Conservation (phyloP, 352 stramenopile species). For the Globisporangium takayamanum region DNA sequence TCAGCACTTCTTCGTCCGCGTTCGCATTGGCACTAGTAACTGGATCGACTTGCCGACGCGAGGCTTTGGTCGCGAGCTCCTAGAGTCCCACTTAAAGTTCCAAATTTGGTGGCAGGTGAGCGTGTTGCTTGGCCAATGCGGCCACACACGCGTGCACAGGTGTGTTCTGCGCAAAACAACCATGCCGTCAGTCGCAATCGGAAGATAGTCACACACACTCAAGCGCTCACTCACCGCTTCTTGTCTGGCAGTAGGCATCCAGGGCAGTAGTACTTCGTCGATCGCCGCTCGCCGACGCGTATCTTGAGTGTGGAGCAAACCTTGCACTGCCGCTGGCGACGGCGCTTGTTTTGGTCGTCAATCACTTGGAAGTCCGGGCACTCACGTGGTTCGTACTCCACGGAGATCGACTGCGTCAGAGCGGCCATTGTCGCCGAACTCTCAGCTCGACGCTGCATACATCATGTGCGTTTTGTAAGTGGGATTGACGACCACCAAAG, state of each 20-base stretch:
- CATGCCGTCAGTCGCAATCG: background rate
- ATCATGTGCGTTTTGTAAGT: too few species aligned
- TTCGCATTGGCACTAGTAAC: background rate
- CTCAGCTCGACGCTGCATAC: too few species aligned
- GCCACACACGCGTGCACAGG: background rate
- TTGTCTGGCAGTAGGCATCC: background rate
- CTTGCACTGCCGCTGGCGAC: background rate
- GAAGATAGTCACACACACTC: too few species aligned
- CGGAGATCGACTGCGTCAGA: too few species aligned
- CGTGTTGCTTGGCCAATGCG: background rate
- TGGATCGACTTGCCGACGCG: background rate
- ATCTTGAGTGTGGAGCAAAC: background rate
- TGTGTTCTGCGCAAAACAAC: background rate
- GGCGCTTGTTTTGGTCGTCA: background rate
- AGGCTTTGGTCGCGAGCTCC: background rate
- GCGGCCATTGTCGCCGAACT: too few species aligned
- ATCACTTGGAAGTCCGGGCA: too few species aligned
- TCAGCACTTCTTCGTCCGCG: too few species aligned
- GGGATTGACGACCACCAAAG: too few species aligned
- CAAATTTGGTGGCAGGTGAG: constrained; percentile 1
- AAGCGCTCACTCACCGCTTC: background rate
- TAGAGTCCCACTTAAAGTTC: background rate
- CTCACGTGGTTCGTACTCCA: too few species aligned
- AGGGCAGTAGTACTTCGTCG: background rate
- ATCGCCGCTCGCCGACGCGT: background rate